A percentile compares a stretch with the other conserved stretches of the same genome.
Conservation (phyloP, 768 basidiomycete species). For the Brasilioporus rufonigricans region DNA sequence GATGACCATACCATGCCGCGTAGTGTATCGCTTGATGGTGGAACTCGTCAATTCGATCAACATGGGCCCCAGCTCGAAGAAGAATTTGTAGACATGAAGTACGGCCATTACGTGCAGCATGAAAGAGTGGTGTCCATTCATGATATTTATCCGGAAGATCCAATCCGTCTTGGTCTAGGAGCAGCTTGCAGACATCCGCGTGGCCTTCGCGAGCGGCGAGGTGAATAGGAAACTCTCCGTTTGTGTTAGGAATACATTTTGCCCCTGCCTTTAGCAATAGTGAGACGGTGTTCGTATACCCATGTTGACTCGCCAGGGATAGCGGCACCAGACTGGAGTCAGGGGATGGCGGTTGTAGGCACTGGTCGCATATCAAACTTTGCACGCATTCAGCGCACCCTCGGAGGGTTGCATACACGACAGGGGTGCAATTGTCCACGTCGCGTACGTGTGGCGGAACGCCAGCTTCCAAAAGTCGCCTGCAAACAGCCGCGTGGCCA, state of each 20-base stretch:
- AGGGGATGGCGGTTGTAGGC: slow-evolving; percentile 53
- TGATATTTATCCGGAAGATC: slow-evolving; percentile 94
- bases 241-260: slow-evolving; percentile 78
- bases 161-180: slow-evolving; percentile 75
- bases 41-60: slow-evolving; percentile 79
- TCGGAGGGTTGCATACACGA: slow-evolving; percentile 88
- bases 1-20: slow-evolving; percentile 94
- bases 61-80: slow-evolving; percentile 73
- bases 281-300: slow-evolving; percentile 79
- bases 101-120: slow-evolving; percentile 88
- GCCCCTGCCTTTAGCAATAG: slow-evolving; percentile 79
- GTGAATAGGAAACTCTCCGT: slow-evolving; percentile 97
- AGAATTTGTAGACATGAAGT: slow-evolving; percentile 71
- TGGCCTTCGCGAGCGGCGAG: slow-evolving; percentile 94
- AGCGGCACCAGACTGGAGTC: slow-evolving; percentile 79
- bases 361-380: slow-evolving; percentile 74
- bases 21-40: slow-evolving; percentile 87
- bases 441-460: slow-evolving; percentile 72
- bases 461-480: slow-evolving; percentile 65
- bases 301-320: slow-evolving; percentile 87
- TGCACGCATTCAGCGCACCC: slow-evolving; percentile 82
- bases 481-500: slow-evolving; percentile 76
- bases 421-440: slow-evolving; percentile 91
- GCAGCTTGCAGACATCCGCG: slow-evolving; percentile 72
- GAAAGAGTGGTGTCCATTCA: slow-evolving; percentile 97